A percentile compares a stretch with the other conserved stretches of the same genome.
phyloP scores from a whole-genome alignment of 108 stramenopile species.

The Cyclotella baltica region DNA sequence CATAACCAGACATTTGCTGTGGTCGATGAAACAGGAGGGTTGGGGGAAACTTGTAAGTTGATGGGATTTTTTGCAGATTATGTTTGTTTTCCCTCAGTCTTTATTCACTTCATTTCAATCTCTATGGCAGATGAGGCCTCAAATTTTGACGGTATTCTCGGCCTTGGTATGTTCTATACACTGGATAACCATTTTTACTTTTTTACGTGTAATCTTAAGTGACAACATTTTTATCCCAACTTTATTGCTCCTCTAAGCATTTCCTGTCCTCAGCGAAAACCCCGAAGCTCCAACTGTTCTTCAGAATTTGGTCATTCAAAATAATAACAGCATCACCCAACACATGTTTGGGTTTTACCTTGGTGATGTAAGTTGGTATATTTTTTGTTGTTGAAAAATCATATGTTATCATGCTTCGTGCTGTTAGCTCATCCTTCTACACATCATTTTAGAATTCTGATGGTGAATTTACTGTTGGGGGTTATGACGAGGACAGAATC shows the following conservation, averaged over 20 bases:
- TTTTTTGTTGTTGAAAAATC: too few species aligned
- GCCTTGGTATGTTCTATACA: too few species aligned
- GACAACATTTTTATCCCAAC: too few species aligned
- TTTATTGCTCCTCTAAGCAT: too few species aligned
- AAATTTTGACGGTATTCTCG: conserved; percentile 98
- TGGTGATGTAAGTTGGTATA: too few species aligned
- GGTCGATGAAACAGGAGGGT: conserved; percentile 90
- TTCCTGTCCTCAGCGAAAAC: conserved; percentile 85
- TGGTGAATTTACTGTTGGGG: conserved; percentile 98
- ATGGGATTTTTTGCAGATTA: conserved; percentile 42
- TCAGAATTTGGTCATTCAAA: conserved; percentile 86
- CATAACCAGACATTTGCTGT: conserved; percentile 78
- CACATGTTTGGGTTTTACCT: conserved; percentile 97
- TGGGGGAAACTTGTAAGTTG: conserved; percentile 92
- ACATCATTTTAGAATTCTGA: too few species aligned
- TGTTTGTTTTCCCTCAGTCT: not conserved
- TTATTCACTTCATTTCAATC: conserved; percentile 14
- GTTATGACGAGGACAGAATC: conserved; percentile 80
- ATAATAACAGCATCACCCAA: conserved; percentile 60
- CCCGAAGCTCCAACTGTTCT: conserved; percentile 86
- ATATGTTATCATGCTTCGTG: too few species aligned
- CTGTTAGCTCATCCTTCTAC: too few species aligned
- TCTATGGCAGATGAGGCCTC: conserved; percentile 65
- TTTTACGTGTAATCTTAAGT: too few species aligned
- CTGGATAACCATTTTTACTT: too few species aligned